Base-by-base conservation (phyloP, 208 protist genomes). In the Crithidia brevicula region DNA sequence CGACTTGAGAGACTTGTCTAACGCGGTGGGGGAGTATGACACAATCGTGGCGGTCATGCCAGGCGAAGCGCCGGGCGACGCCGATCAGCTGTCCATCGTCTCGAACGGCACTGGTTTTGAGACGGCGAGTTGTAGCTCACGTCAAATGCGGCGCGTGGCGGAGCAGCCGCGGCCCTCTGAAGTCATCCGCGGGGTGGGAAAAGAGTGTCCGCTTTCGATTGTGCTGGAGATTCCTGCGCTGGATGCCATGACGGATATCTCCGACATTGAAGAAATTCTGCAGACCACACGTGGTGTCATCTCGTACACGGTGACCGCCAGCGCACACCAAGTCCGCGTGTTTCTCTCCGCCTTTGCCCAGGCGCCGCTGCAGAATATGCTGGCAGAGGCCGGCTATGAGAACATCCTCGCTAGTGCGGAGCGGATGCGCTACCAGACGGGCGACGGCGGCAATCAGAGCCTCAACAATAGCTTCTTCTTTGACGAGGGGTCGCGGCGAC, bases 191-290 rank as follows among this genome's bases (percentile, higher is more conserved):
- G 63, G 68, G 0, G 52, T 76, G n/a, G 58, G 45, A 38, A 73
- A 80, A 2, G 77, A 87, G 30, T 73, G 76, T 33, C 67, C 83
- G 28, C 82, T 85, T 22, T 83, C 78, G n/a, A 84, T 92, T 46
- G 43, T 89, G 34, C 53, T 97, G 3, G 89, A 94, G 38, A 69
- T 94, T 25, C 90, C 90, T n/a, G 83, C 86, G 25, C 64, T 97
- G 51, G 73, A 83, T 31, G 67, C 79, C 2, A 74, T 63, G 62
- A 76, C 72, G 7, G 85, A 83, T 49, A 75, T 68, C 13, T 67
- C 81, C 11, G 77, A 88, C n/a, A 67, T 97, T 6, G 91, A 95
- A 50, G 79, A 88, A 38, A 80, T 97, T 53, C 72, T 97, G 65
- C 86, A 92, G 66, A 84, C 71, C 4, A 91, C 88, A 11, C 79